Base-by-base conservation (phyloP, 2,329 filamentous ascomycete genomes). In the Pyrenophora teres region DNA sequence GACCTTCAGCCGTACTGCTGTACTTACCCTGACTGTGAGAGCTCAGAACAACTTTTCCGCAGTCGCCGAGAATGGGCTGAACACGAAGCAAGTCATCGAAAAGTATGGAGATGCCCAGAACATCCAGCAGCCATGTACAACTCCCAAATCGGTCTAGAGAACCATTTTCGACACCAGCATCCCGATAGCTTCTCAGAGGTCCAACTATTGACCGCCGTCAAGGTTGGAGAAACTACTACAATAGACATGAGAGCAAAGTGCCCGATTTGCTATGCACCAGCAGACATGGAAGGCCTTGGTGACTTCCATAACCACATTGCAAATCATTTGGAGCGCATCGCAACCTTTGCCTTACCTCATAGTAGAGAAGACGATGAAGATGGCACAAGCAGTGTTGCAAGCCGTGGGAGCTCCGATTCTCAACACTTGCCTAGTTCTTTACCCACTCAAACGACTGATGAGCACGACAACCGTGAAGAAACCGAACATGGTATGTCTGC, bases 1-100 rank as follows among this genome's bases (percentile, higher is more conserved):
- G 72, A 74, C 38, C 47, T 74, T 2, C 72, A 74, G 19, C 72
- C 72, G 10, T 74, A 74, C 40, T 40, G 69, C 1, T 74, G 72
- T 44, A 74, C 72, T 2, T 73, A 74, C 41, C 33, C 47, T 16
- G 60, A 69, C 15, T 74, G 72, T 37, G 53, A 65, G 13, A 56
- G 47, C 9, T 49, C 57, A 0, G 60, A 69, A 23, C 66, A 66
- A 38, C 59, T 74, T 6, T 73, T 73, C 32, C 67, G 70, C 6
- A 73, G 69, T 47, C 69, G 72, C 2, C 62, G 71, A 21, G 71
- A 74, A 47, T 74, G 72, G 72, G 54, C 57, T 6, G 70, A 73
- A 25, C 72, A 74, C 40, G 71, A 74, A 60, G 66, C 65, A n/a
- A 63, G 56, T 21, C 72, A 74, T 49, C 64, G 72, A 18, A 72